Percentiles rank a stretch among this genome's conserved stretches.
Conservation (phyloP, 208 protist genomes). For the Leptomonas seymouri region DNA sequence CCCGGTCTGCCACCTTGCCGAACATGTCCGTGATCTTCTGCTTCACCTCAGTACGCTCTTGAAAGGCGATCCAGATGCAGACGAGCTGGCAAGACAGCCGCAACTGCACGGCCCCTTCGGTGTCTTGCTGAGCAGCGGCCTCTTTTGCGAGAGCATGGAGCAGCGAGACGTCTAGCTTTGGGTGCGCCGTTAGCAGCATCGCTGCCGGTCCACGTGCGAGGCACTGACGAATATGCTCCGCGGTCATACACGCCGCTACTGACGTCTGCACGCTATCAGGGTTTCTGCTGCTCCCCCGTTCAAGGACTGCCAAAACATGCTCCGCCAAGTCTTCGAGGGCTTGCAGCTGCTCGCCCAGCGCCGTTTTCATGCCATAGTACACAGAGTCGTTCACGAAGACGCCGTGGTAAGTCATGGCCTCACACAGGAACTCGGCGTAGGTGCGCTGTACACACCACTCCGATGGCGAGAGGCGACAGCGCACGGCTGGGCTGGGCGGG, state of each 20-base stretch:
- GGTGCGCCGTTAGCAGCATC: background rate
- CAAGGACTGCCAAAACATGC: conserved; percentile 7
- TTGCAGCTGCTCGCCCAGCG: conserved; percentile 47
- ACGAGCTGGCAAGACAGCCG: conserved; percentile 31
- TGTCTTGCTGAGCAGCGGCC: background rate
- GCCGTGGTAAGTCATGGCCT: conserved; percentile 78
- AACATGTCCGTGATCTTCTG: conserved; percentile 35
- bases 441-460: conserved; percentile 50
- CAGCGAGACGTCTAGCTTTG: conserved; percentile 4
- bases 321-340: conserved; percentile 30
- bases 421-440: conserved; percentile 63
- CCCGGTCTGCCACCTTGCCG: conserved; percentile 10
- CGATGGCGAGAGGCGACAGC: conserved; percentile 17
- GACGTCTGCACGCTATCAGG: background rate
- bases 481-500: conserved; percentile 6
- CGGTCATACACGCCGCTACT: background rate
- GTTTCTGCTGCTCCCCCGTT: background rate
- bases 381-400: conserved; percentile 51
- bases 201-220: conserved; percentile 1
- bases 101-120: conserved; percentile 6
- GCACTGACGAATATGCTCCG: conserved; percentile 10
- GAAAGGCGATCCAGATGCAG: conserved; percentile 48
- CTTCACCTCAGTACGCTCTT: conserved; percentile 42
- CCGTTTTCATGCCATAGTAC: conserved; percentile 40
- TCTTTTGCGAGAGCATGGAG: conserved; percentile 9